phyloP scores from a whole-genome alignment of 257 asterid species.

The Cordia subcordata region DNA sequence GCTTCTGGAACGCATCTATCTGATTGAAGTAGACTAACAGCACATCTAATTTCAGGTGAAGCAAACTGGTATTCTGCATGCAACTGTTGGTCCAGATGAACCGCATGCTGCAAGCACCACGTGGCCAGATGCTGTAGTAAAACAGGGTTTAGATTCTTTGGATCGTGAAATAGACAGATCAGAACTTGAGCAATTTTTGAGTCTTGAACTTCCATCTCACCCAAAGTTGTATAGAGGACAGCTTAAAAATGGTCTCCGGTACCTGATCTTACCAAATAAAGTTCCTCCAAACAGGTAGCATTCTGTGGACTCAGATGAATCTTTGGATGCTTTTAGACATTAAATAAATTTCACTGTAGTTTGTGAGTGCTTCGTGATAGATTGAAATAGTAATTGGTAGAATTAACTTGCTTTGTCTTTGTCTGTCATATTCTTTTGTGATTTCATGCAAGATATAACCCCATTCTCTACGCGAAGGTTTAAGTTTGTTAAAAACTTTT shows the following conservation, averaged over 20 bases:
- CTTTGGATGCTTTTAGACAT: not conserved
- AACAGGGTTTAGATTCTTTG: constrained; percentile 47
- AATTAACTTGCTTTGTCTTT: too few species aligned
- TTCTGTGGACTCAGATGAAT: not conserved
- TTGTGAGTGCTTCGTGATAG: not conserved
- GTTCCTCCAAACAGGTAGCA: constrained; percentile 89
- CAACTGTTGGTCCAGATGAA: constrained; percentile 96
- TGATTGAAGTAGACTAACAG: constrained; percentile 19
- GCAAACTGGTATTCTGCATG: constrained; percentile 43
- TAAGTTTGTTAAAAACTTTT: too few species aligned
- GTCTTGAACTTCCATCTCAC: constrained; percentile 76
- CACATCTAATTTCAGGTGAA: constrained; percentile 31
- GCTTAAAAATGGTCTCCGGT: constrained; percentile 88
- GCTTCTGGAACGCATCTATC: constrained; percentile 7
- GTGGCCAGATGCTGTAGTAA: constrained; percentile 87
- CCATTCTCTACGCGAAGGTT: too few species aligned
- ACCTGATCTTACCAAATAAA: constrained; percentile 92
- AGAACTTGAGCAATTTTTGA: constrained; percentile 62
- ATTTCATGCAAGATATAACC: too few species aligned
- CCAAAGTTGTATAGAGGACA: constrained; percentile 93
- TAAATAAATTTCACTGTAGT: not conserved
- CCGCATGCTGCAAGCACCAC: constrained; percentile 98
- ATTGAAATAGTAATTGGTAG: too few species aligned
- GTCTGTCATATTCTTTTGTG: too few species aligned
- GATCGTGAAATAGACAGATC: constrained; percentile 62